Evolutionary conservation across 306 rosid genomes (phyloP).

Genomic region (Trifolium fragiferum): DNA sequence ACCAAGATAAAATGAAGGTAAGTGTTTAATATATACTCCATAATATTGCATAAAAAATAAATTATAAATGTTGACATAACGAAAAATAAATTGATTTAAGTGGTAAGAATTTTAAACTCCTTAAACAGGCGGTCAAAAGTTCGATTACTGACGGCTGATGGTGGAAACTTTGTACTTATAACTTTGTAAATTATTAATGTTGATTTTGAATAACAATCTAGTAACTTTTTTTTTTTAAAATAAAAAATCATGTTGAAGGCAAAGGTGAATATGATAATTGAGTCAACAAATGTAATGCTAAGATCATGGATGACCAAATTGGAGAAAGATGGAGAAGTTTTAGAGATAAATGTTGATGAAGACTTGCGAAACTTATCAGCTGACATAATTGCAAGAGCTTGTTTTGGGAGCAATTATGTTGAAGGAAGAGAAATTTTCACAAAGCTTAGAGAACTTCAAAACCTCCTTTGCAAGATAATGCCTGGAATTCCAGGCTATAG

Average conservation of each 20-base stretch:
- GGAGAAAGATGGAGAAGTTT: conserved; percentile 47
- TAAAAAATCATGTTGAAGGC: conserved; percentile 52
- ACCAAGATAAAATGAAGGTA: conserved; percentile 53
- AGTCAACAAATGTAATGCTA: conserved; percentile 52
- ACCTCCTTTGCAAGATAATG: conserved; percentile 45
- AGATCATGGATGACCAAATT: conserved; percentile 61
- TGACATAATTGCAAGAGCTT: conserved; percentile 65
- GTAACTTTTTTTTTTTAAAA: conserved; percentile 1
- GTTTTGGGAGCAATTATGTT: conserved; percentile 71
- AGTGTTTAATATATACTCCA: background rate
- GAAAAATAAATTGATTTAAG: no score
- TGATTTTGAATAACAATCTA: background rate
- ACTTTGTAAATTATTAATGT: background rate
- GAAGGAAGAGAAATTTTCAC: conserved; percentile 68
- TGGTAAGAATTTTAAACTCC: no score
- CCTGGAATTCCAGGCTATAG: conserved; percentile 68
- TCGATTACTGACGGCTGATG: no score
- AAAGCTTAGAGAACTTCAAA: conserved; percentile 67
- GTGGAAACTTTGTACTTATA: no score
- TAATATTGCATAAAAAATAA: background rate
- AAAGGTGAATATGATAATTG: conserved; percentile 68
- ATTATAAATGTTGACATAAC: no score
- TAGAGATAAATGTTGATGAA: conserved; percentile 56
- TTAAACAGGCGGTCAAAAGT: no score
- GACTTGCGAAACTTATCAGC: conserved; percentile 65